A percentile compares a stretch with the other conserved stretches of the same genome.
Evolutionary conservation across 176 grass and related monocot species (phyloP).

Genomic region (Musa beccarii): DNA sequence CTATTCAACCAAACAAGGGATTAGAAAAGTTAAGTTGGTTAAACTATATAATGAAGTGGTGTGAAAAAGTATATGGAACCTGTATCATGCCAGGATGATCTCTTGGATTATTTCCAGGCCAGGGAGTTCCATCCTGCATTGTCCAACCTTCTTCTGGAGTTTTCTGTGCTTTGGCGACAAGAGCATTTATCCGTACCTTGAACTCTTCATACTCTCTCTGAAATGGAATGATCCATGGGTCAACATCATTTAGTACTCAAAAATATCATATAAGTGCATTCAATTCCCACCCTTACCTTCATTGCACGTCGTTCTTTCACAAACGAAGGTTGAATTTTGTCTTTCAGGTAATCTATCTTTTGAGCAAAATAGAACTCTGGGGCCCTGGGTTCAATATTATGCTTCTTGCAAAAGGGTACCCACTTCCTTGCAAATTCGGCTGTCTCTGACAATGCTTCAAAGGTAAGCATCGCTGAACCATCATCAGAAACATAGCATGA

Average conservation of each 20-base stretch:
- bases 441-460: constrained; percentile 81
- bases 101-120: constrained; percentile 89
- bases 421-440: constrained; percentile 89
- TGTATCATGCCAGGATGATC: constrained; percentile 98
- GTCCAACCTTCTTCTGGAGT: constrained; percentile 91
- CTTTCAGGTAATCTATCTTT: constrained; percentile 94
- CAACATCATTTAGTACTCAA: neutral
- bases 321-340: constrained; percentile 91
- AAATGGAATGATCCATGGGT: constrained; percentile 11
- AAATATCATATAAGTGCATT: neutral
- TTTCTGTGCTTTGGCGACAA: constrained; percentile 94
- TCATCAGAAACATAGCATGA: constrained; percentile 99
- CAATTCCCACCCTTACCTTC: constrained; percentile 48
- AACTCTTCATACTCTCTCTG: constrained; percentile 95
- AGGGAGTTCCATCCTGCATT: constrained; percentile 86
- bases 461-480: constrained; percentile 87
- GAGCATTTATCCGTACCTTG: constrained; percentile 85
- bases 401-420: constrained; percentile 92
- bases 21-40: neutral
- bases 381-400: constrained; percentile 80
- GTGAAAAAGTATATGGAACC: constrained; percentile 25
- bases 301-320: constrained; percentile 87
- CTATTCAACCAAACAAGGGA: constrained; percentile 26
- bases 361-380: constrained; percentile 97
- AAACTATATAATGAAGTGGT: neutral